Base-by-base conservation (phyloP, 345 rosid genomes). In the Pistacia vera region DNA sequence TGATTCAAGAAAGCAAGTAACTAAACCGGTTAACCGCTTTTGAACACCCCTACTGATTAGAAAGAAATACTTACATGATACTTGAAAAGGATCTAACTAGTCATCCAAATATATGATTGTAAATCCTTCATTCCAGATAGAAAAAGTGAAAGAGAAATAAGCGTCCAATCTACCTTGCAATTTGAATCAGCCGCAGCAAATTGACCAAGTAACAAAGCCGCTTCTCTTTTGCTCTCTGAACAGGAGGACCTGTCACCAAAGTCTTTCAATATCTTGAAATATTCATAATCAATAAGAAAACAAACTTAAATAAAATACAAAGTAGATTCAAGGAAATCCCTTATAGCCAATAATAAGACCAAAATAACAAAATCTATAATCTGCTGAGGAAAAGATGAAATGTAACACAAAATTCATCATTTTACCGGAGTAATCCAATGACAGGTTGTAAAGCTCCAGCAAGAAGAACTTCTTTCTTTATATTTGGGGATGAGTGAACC, bases 381-480 rank as follows among this genome's bases (percentile, higher is more conserved):
- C 52, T 51, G 14, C 20, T 4, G 38, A 78, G 72, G 35, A 78
- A 16, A 75, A 57, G 13, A 17, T 2, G 13, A 60, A 74, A 18
- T 11, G 22, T 51, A 1, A 81, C 64, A 52, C 12, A 25, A 28
- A 71, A 52, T 30, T 55, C 62, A 70, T 51, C 61, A 75, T 72
- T 84, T 54, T 68, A 91, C 97, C 92, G 81, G 35, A 93, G 91
- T 70, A 93, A 79, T 55, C 90, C 64, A 66, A 93, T 91, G n/a
- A 93, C 92, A 70, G 98, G 92, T 75, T 93, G 98, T 68, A 91
- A 78, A 44, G 92, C 95, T 70, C 97, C 95, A 79, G 92, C 90
- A 52, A 81, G 85, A 75, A 91, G 86, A 77, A 91, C 97, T 57
- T 85, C 87, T 77, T 83, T 88, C 85, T 90, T 91, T 80, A 91